Evolutionary conservation across 2,329 filamentous ascomycete genomes (phyloP), one percentile per base, ranked within the genome.

Genomic region (Aspergillus brasiliensis): DNA sequence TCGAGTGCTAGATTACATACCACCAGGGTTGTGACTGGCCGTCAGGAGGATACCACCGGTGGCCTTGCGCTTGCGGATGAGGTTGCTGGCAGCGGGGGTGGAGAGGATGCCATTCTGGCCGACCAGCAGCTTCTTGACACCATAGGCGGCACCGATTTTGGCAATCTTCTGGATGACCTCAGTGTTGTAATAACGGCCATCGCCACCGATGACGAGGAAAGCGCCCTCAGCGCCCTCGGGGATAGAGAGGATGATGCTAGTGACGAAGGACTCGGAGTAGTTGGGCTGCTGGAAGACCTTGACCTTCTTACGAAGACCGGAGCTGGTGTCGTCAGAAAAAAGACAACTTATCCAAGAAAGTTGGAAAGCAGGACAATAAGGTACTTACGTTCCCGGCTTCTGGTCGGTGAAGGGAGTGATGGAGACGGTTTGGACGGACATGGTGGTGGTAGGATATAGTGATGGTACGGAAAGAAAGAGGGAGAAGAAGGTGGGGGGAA

Each of bases 241-340:
- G 71, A 99, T 99, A 55, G 95, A 97, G 63, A 96, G 87, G 68
- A 99, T 86, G 76, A 97, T 97, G 78, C 92, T 94, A 66, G 94
- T 85, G 69, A 99, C 86, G 78, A 99, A 99, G 55, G 94, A 88
- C 81, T 99, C 95, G 79, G 91, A 93, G 85, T 99, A 99, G 82
- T 99, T 86, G 62, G 88, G 84, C 80, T 97, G 84, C 80, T 99
- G 92, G 84, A 99, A 99, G 76, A 97, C 91, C 74, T 91, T 92
- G 82, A 98, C 95, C 87, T 96, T 98, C 83, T 99, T 99, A 67
- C 95, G 92, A 78, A 99, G 92, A 79, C 95, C 95, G 68, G 95
- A 99, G 69, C 94, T 98, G 69, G 95, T 98, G 69, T 94, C 97
- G 73, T 59, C 63, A 49, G 49, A 17, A 15, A 38, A n/a, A 47